A percentile compares a stretch with the other conserved stretches of the same genome.
Evolutionary conservation across 2,329 filamentous ascomycete genomes (phyloP).

Genomic region (Monosporascus sp.): DNA sequence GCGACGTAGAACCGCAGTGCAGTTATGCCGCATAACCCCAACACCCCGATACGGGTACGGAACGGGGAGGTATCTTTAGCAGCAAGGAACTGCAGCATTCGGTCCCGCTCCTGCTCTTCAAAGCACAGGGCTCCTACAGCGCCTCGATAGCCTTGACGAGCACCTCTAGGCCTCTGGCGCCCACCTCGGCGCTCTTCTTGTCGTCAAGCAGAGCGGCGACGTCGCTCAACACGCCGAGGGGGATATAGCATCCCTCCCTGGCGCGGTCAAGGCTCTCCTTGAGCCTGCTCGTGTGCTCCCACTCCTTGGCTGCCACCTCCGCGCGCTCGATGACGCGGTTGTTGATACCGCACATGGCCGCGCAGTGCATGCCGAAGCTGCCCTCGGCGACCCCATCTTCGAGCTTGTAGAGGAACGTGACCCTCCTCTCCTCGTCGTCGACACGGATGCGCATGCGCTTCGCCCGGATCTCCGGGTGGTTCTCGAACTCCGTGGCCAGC

Average conservation of each 20-base stretch:
- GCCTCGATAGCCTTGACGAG: constrained; percentile 56
- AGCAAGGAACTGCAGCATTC: background rate
- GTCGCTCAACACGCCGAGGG: constrained; percentile 82
- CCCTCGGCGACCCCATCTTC: constrained; percentile 93
- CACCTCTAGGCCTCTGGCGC: constrained; percentile 51
- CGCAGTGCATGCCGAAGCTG: constrained; percentile 98
- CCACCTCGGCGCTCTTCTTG: constrained; percentile 38
- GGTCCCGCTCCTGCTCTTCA: background rate
- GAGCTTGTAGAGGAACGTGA: constrained; percentile 95
- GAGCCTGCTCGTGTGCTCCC: constrained; percentile 90
- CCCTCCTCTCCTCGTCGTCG: constrained; percentile 73
- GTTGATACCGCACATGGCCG: constrained; percentile 94
- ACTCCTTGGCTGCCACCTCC: constrained; percentile 81
- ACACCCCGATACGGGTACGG: too few species aligned
- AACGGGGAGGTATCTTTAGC: too few species aligned
- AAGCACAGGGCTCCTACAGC: constrained; percentile 22
- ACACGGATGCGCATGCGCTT: constrained; percentile 94
- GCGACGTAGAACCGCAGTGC: too few species aligned
- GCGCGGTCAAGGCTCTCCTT: constrained; percentile 83
- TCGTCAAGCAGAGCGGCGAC: constrained; percentile 70
- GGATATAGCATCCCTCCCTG: constrained; percentile 74
- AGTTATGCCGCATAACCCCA: too few species aligned
- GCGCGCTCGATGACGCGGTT: constrained; percentile 76
- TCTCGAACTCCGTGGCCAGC: constrained; percentile 82
- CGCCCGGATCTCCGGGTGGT: constrained; percentile 80